Conservation (phyloP, 495 filamentous ascomycete genomes). For the Penicillium manginii region DNA sequence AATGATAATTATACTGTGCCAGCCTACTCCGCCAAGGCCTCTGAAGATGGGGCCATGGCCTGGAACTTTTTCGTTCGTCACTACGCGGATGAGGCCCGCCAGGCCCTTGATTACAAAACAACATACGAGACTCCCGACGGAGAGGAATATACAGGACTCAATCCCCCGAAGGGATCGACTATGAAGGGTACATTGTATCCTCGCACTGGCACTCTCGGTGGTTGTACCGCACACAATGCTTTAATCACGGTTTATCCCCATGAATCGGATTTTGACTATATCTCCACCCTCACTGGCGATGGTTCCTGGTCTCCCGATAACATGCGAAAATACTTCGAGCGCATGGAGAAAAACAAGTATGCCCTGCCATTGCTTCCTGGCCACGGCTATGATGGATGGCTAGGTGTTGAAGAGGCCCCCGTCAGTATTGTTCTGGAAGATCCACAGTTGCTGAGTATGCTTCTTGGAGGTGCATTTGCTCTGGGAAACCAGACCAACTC, state of each 20-base stretch:
- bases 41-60: conserved; percentile 41
- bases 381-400: conserved; percentile 65
- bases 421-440: conserved; percentile 53
- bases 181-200: conserved; percentile 51
- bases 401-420: conserved; percentile 52
- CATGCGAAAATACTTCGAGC: conserved; percentile 49
- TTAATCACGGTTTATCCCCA: conserved; percentile 45
- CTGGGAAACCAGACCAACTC: conserved; percentile 49
- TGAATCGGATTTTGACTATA: conserved; percentile 52
- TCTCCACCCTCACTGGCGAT: conserved; percentile 48
- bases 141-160: conserved; percentile 39
- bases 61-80: conserved; percentile 57
- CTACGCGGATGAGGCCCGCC: conserved; percentile 41
- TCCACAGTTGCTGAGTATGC: conserved; percentile 52
- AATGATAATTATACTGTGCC: conserved; percentile 43
- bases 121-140: conserved; percentile 46
- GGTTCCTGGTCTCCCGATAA: conserved; percentile 43
- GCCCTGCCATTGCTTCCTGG: conserved; percentile 40
- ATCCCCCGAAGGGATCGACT: conserved; percentile 42
- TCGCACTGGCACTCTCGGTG: conserved; percentile 51
- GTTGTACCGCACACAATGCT: conserved; percentile 53
- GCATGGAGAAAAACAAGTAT: conserved; percentile 60
- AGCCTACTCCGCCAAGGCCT: conserved; percentile 37
- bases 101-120: conserved; percentile 49
- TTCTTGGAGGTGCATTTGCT: conserved; percentile 55